A percentile compares a stretch with the other conserved stretches of the same genome.
phyloP scores from a whole-genome alignment of 1,284 basidiomycete species.

The Porodaedalea pini region DNA sequence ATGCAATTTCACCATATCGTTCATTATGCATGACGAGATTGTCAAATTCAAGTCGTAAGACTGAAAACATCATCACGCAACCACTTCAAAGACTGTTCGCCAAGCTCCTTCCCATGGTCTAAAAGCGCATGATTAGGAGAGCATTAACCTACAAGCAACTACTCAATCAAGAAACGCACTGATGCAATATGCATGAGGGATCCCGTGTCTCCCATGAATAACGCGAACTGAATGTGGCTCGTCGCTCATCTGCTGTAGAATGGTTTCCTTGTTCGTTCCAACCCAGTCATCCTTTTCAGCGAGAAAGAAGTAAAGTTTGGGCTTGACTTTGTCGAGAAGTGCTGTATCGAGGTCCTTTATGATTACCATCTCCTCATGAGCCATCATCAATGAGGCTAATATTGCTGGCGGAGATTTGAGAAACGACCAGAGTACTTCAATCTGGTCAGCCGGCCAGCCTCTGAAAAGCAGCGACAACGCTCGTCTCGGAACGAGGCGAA shows the following conservation, averaged over 20 bases:
- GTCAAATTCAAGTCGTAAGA: not conserved
- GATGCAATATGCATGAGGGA: conserved; percentile 66
- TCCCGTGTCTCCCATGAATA: conserved; percentile 39
- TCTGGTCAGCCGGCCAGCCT: conserved; percentile 46
- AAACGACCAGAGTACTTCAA: conserved; percentile 44
- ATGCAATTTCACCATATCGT: too few species aligned
- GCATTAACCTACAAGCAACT: not conserved
- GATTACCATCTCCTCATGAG: conserved; percentile 56
- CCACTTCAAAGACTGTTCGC: conserved; percentile 48
- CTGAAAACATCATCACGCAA: conserved; percentile 30
- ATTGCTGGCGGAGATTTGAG: conserved; percentile 46
- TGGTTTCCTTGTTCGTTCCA: conserved; percentile 40
- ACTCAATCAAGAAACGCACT: conserved; percentile 35
- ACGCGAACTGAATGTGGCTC: conserved; percentile 35
- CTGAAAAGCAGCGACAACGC: conserved; percentile 29
- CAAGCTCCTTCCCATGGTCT: conserved; percentile 52
- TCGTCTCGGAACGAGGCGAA: conserved; percentile 32
- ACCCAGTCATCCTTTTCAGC: conserved; percentile 60
- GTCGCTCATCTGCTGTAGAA: conserved; percentile 38
- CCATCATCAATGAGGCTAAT: conserved; percentile 51
- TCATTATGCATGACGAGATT: not conserved
- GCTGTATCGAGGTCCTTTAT: conserved; percentile 47
- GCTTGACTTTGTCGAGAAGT: conserved; percentile 37
- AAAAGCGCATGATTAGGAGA: conserved; percentile 3
- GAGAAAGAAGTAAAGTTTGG: conserved; percentile 50